phyloP scores from a whole-genome alignment of 768 basidiomycete genomes.

The Russula brevipes region DNA sequence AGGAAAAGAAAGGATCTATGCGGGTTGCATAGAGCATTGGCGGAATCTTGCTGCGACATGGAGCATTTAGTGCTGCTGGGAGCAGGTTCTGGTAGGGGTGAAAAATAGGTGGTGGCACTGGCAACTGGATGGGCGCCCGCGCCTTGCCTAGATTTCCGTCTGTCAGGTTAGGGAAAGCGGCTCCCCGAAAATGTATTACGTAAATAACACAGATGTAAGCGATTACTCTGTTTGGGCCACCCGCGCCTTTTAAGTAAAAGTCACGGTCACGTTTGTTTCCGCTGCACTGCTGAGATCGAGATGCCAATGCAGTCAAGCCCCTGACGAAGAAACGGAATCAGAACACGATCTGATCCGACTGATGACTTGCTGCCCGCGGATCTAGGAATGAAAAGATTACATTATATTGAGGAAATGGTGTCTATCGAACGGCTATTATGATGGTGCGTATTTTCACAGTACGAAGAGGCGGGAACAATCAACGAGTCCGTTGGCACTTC shows the following conservation, averaged over 20 bases:
- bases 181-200: too few species aligned
- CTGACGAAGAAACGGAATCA: too few species aligned
- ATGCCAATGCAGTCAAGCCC: too few species aligned
- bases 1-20: slow-evolving; percentile 27
- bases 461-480: not conserved
- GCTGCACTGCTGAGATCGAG: too few species aligned
- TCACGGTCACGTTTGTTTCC: too few species aligned
- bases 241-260: too few species aligned
- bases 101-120: not conserved
- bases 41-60: slow-evolving; percentile 20
- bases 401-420: not conserved
- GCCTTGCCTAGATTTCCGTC: not conserved
- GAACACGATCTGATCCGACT: too few species aligned
- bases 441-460: slow-evolving; percentile 4
- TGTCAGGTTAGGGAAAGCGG: too few species aligned
- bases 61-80: slow-evolving; percentile 5
- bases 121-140: not conserved
- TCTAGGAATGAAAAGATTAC: not conserved
- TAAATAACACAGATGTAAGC: too few species aligned
- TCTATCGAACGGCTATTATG: slow-evolving; percentile 6
- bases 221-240: too few species aligned
- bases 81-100: not conserved
- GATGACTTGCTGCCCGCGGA: too few species aligned
- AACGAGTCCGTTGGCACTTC: not conserved
- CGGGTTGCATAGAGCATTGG: slow-evolving; percentile 4